These are phyloP conservation scores for Globisporangium echinulatum DNA, from an alignment of 352 stramenopile genomes.

Conservation along the genomic window DNA sequence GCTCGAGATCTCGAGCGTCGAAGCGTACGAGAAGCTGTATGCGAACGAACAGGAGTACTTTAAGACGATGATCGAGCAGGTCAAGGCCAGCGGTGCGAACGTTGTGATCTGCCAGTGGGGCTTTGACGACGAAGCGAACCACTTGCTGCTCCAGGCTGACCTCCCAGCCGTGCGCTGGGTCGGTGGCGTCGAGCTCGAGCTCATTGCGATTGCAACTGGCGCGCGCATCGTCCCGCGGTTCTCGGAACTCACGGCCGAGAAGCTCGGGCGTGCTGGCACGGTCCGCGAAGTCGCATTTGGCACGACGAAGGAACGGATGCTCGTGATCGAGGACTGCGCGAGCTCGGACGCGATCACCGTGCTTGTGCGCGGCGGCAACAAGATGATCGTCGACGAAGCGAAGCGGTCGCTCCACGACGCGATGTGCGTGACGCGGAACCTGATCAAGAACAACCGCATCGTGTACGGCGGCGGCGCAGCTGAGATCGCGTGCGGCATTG, in stretches of 20 bases:
- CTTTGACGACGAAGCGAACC: conserved; percentile 99
- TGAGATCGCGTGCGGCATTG: conserved; percentile 97
- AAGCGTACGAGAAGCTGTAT: conserved; percentile 97
- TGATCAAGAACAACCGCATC: conserved; percentile 99
- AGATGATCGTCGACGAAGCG: conserved; percentile 99
- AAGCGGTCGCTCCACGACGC: conserved; percentile 99
- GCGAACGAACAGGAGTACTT: conserved; percentile 99
- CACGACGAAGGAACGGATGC: conserved; percentile 97
- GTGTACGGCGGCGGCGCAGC: conserved; percentile 98
- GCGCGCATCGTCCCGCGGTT: conserved; percentile 98
- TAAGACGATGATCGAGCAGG: conserved; percentile 97
- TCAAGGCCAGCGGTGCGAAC: conserved; percentile 98
- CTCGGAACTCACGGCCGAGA: conserved; percentile 94
- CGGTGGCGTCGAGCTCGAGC: conserved; percentile 98
- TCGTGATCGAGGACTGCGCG: conserved; percentile 98
- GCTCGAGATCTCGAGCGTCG: conserved; percentile 97
- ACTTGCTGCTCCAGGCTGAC: conserved; percentile 97
- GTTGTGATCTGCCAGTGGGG: conserved; percentile 99
- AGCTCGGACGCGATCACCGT: conserved; percentile 98
- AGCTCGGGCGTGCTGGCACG: conserved; percentile 92
- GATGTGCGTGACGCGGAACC: conserved; percentile 99
- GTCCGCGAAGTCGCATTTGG: conserved; percentile 97
- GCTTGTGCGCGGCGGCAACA: conserved; percentile 97
- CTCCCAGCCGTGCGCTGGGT: conserved; percentile 98
- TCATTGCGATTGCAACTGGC: conserved; percentile 99